Base-by-base conservation (phyloP, 805 yeast genomes). In the Cyberlindnera galapagoensis region DNA sequence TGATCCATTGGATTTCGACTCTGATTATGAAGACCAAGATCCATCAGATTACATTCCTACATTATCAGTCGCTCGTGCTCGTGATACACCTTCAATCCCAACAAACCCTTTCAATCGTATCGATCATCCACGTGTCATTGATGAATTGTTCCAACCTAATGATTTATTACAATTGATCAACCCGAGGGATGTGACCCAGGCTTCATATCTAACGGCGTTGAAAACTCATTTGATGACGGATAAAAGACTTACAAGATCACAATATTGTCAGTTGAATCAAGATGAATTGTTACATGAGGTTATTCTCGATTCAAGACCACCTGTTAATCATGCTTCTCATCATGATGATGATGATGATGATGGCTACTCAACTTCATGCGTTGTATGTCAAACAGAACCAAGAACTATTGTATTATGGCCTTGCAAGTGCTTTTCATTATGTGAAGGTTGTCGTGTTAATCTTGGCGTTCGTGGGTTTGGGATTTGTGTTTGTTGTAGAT, bases 331-430 rank as follows among this genome's bases (percentile, higher is more conserved):
- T 15, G 16, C 18, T 6, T 9, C 11, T 5, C 39, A 59, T 24
- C 24, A 28, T 15, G 15, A 30, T 8, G 24, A 35, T 9, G 48
- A 46, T 7, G 49, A 44, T 11, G 54, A 53, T 3, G 60, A 55
- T 7, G 62, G 56, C 18, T 46, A 58, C 3, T 53, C 63, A 15
- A 43, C 73, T 6, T 62, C 63, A 6, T 87, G 97, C 57, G 94
- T 84, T 6, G 79, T 88, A 3, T 88, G 97, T 53, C 90, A 81
- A 44, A 65, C 69, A 5, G 74, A 80, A 36, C 71, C 76, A 5
- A 66, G 96, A 43, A 82, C 80, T 36, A 72, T 88, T 25, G 76
- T 88, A 7, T 62, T 90, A 3, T 88, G 97, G 97, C 97, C 97
- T 0, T 88, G 97, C 52, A 73, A 76, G 46, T 88, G 97, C 55